Evolutionary conservation across 179 eudicot genomes (phyloP).

Genomic region (Pouteria campechiana): DNA sequence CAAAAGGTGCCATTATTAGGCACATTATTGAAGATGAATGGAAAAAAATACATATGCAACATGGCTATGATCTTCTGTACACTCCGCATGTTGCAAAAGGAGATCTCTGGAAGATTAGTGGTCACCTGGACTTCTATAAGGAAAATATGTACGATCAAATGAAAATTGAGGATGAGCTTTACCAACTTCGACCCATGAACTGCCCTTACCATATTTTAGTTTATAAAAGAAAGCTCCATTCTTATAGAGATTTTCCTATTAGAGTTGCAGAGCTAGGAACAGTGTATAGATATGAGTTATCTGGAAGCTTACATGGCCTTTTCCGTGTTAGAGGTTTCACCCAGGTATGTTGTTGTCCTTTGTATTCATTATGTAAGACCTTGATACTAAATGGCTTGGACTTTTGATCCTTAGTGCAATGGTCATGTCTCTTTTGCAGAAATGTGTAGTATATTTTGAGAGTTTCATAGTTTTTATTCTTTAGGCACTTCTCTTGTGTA

Average conservation of each 20-base stretch:
- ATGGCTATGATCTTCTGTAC: slow-evolving; percentile 78
- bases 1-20: slow-evolving; percentile 88
- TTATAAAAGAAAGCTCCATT: slow-evolving; percentile 74
- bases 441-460: no score
- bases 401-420: no score
- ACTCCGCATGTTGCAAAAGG: slow-evolving; percentile 98
- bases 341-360: slow-evolving; percentile 38
- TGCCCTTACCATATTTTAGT: slow-evolving; percentile 96
- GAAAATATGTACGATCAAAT: slow-evolving; percentile 98
- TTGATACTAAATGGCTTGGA: no score
- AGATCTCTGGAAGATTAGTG: slow-evolving; percentile 97
- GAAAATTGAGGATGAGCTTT: slow-evolving; percentile 88
- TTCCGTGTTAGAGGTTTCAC: slow-evolving; percentile 99
- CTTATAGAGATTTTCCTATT: slow-evolving; percentile 89
- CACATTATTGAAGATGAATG: slow-evolving; percentile 89
- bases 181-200: slow-evolving; percentile 99
- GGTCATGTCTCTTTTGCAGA: no score
- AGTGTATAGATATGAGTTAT: slow-evolving; percentile 90
- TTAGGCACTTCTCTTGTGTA: no score
- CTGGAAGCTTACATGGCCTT: slow-evolving; percentile 95
- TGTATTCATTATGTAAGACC: neutral
- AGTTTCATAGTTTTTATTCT: no score
- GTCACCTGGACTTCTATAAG: slow-evolving; percentile 92
- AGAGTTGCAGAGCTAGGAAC: slow-evolving; percentile 98
- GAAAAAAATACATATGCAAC: slow-evolving; percentile 81